Base-by-base conservation (phyloP, 345 rosid genomes). In the Toxicodendron radicans region DNA sequence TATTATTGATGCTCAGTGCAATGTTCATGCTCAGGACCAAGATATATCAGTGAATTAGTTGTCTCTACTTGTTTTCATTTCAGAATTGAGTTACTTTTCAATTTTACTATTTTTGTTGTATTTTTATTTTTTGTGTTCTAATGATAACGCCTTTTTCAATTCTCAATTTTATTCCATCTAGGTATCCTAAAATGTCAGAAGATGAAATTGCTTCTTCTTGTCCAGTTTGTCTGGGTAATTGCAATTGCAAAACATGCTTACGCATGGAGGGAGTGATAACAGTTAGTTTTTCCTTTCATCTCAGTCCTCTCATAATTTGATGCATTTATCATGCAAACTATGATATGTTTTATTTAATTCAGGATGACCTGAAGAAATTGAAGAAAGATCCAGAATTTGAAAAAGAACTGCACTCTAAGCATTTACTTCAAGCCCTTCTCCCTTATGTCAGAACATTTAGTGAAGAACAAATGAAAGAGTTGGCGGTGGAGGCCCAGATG, bases 231-330 rank as follows among this genome's bases (percentile, higher is more conserved):
- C 79, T 69, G 23, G 69, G 74, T 46, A 88, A 75, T 70, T 88
- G 95, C 86, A 87, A 86, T 68, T 90, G 97, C 77, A 86, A 84
- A 81, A 70, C 88, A 10, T 92, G 97, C 81, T 78, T 92, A 81
- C 90, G 90, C 30, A 68, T 78, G 24, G 83, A 81, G 71, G 68
- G 73, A 8, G 63, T 68, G 17, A 18, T 61, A 11, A 30, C 82
- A 6, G 95, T 89, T 53, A 46, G 81, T 74, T 73, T 67, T 72
- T 20, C 46, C 32, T 57, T 23, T 81, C 38, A 32, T 48, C 70
- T 27, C 57, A 35, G 18, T n/a, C 16, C 13, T 71, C 8, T 41
- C 7, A 57, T n/a, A 9, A 14, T 38, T 67, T 32, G 14, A 17
- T 59, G 10, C 64, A 68, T 23, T 45, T 35, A 4, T 57, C 11